Evolutionary conservation across 2,329 filamentous ascomycete species (phyloP).

Genomic region (Cercospora zeae-maydis): DNA sequence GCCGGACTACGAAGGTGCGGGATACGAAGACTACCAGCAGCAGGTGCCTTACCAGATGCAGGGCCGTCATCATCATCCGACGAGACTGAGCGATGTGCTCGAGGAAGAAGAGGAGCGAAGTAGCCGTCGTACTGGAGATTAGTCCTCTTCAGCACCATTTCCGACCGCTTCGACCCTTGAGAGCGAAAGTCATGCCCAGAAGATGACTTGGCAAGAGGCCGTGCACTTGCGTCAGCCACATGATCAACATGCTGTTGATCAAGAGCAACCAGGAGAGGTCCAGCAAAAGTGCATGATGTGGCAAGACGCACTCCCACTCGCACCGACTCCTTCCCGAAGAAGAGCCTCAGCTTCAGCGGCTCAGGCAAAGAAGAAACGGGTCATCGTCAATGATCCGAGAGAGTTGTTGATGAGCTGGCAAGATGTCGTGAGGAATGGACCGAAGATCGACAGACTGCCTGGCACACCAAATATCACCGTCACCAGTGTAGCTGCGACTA

Average conservation of each 20-base stretch:
- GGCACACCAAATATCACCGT: neutral
- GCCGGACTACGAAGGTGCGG: slow-evolving; percentile 48
- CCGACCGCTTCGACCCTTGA: slow-evolving; percentile 5
- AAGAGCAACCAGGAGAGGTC: neutral
- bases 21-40: slow-evolving; percentile 62
- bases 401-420: slow-evolving; percentile 10
- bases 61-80: slow-evolving; percentile 75
- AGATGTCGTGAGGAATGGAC: neutral
- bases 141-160: neutral
- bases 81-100: slow-evolving; percentile 80
- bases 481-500: neutral
- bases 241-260: neutral
- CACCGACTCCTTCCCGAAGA: neutral
- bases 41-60: slow-evolving; percentile 18
- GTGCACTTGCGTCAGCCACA: neutral
- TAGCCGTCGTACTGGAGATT: slow-evolving; percentile 31
- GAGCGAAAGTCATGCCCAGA: slow-evolving; percentile 4
- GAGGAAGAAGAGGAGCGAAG: slow-evolving; percentile 68
- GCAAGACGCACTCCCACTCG: neutral
- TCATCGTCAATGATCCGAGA: slow-evolving; percentile 7
- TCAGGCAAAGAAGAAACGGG: neutral
- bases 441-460: neutral
- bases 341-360: neutral
- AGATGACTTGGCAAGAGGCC: slow-evolving; percentile 1
- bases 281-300: slow-evolving; percentile 7